These are phyloP conservation scores for Meyerozyma sp. DNA, from an alignment of 1,139 yeast genomes.

Conservation along the genomic window DNA sequence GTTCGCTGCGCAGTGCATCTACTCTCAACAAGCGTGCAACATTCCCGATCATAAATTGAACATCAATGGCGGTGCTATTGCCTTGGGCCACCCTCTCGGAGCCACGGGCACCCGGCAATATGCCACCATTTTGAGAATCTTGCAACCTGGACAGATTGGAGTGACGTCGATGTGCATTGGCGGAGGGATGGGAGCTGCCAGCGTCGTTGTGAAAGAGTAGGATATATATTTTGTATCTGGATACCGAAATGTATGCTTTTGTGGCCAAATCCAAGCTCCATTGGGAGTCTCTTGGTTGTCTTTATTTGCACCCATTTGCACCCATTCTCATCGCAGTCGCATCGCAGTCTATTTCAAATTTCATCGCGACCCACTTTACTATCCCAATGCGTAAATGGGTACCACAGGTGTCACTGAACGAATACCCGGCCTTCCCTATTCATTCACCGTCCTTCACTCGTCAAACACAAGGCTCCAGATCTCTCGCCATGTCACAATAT, in stretches of 20 bases:
- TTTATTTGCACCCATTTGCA: too few species aligned
- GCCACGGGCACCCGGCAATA: conserved; percentile 95
- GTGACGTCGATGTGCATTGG: conserved; percentile 96
- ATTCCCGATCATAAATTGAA: conserved; percentile 73
- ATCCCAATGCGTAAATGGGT: neutral
- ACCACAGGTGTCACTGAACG: neutral
- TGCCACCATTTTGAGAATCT: conserved; percentile 79
- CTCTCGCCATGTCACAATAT: neutral
- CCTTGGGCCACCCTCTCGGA: conserved; percentile 93
- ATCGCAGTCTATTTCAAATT: neutral
- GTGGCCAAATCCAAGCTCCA: too few species aligned
- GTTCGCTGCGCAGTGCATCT: conserved; percentile 89
- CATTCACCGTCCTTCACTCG: neutral
- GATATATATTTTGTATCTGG: neutral
- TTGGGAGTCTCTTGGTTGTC: too few species aligned
- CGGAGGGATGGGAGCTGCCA: conserved; percentile 98
- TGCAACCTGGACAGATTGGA: conserved; percentile 77
- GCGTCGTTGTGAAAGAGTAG: conserved; percentile 71
- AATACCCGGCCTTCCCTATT: neutral
- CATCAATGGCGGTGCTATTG: conserved; percentile 94
- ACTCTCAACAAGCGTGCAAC: conserved; percentile 60
- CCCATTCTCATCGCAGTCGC: too few species aligned
- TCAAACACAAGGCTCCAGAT: neutral
- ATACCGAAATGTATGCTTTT: too few species aligned
- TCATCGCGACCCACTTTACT: neutral